phyloP scores from a whole-genome alignment of 306 rosid genomes.

The Pachyrhizus erosus region DNA sequence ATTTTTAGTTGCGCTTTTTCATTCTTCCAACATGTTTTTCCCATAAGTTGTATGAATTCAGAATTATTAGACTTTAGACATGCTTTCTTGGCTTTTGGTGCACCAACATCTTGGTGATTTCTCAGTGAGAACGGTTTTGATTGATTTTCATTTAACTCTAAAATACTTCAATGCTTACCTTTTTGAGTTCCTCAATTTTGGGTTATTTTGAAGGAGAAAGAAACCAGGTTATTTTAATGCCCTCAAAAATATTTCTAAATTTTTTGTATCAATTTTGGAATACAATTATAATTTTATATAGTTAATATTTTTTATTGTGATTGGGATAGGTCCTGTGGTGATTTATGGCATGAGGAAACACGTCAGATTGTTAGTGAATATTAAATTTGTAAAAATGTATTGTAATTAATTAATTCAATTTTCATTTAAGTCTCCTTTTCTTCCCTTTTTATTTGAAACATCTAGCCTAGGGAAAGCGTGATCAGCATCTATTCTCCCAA shows the following conservation, averaged over 20 bases:
- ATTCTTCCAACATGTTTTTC: slow-evolving; percentile 14
- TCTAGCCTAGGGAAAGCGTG: not conserved
- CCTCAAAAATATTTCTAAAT: slow-evolving; percentile 11
- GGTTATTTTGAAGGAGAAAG: not conserved
- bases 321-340: too few relatives aligned
- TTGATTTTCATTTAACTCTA: not conserved
- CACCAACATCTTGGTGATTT: not conserved
- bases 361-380: not conserved
- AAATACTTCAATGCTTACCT: not conserved
- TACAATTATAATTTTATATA: not conserved
- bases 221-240: not conserved
- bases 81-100: not conserved
- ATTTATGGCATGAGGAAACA: too few relatives aligned
- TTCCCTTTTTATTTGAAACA: slow-evolving; percentile 3
- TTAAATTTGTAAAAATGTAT: not conserved
- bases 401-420: not conserved
- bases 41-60: not conserved
- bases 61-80: not conserved
- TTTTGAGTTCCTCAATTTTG: not conserved
- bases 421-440: not conserved
- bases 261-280: slow-evolving; percentile 5
- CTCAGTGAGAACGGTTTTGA: not conserved
- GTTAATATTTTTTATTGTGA: not conserved
- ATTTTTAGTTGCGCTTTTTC: not conserved
- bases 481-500: too few relatives aligned